Base-by-base conservation (phyloP, 805 yeast species). In the Sugiyamaella mastotermitis region DNA sequence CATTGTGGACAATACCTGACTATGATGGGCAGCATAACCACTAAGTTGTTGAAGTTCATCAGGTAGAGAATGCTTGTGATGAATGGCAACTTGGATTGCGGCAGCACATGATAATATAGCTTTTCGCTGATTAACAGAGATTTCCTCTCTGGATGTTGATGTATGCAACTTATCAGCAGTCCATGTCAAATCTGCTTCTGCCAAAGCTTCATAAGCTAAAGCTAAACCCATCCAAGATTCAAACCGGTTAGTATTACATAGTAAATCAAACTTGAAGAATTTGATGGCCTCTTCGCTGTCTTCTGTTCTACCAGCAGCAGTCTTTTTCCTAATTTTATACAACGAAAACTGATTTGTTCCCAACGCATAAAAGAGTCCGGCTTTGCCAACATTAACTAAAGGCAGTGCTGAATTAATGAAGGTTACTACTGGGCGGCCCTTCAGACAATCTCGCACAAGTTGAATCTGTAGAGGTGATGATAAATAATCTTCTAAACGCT, bases 111-210 rank as follows among this genome's bases (percentile, higher is more conserved):
- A 80, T 2, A 86, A 49, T 1, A 90, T 57, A 0, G 95, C 69
- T 50, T 72, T 80, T 41, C 81, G 69, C 56, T 86, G 95, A 3
- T 74, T 53, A 4, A 69, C 59, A 0, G 87, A 85, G 0, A 86
- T 80, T 0, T 61, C 56, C 3, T 61, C 61, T 51, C 80, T 80
- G 7, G 23, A 6, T 11, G 14, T 22, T 18, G 6, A 7, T 0
- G 72, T 66, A 36, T 79, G 79, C 25, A 86, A 60, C 51, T 83
- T 83, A 50, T 88, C 96, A 0, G 95, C 78, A 1, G 90, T 83
- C 94, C 95, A 86, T n/a, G 84, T 76, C 40, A 92, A 60, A 46
- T 85, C 95, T 56, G 87, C 95, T 47, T 90, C 97, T 0, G 82
- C 94, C 28, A 83, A 62, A 41, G 68, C 78, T 0, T 87, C 79